phyloP scores from a whole-genome alignment of 2,329 filamentous ascomycete genomes.

The Hymenoscyphus fraxineus region DNA sequence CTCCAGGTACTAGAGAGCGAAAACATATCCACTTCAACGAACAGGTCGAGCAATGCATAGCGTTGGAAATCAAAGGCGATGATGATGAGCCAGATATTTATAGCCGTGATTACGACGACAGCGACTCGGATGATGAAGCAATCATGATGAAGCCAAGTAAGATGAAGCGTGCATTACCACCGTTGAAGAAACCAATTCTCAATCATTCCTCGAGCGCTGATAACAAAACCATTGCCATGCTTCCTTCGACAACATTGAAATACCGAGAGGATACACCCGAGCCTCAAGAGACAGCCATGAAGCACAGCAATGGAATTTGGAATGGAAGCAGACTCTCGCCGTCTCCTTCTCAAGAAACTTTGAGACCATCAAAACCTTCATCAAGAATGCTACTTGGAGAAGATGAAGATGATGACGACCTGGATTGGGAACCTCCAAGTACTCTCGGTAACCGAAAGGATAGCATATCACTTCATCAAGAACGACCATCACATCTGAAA shows the following conservation, averaged over 20 bases:
- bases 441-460: slow-evolving; percentile 31
- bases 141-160: slow-evolving; percentile 69
- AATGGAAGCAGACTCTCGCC: slow-evolving; percentile 46
- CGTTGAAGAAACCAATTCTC: slow-evolving; percentile 36
- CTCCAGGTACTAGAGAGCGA: slow-evolving; percentile 64
- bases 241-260: slow-evolving; percentile 66
- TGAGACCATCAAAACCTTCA: slow-evolving; percentile 61
- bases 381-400: slow-evolving; percentile 56
- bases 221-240: slow-evolving; percentile 64
- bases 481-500: slow-evolving; percentile 28
- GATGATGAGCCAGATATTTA: slow-evolving; percentile 55
- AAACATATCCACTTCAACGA: slow-evolving; percentile 96
- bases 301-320: slow-evolving; percentile 52
- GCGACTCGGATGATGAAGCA: slow-evolving; percentile 58
- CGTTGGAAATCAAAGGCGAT: slow-evolving; percentile 81
- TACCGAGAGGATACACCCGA: slow-evolving; percentile 59
- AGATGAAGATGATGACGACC: slow-evolving; percentile 49
- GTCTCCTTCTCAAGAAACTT: slow-evolving; percentile 74
- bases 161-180: slow-evolving; percentile 44
- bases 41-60: slow-evolving; percentile 92
- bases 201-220: slow-evolving; percentile 51
- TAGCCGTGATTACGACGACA: slow-evolving; percentile 46
- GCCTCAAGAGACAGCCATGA: slow-evolving; percentile 56
- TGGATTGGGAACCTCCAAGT: slow-evolving; percentile 45
- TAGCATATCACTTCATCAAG: slow-evolving; percentile 29